A percentile compares a stretch with the other conserved stretches of the same genome.
Conservation (phyloP, 768 basidiomycete genomes). For the Boletellus emodensis region DNA sequence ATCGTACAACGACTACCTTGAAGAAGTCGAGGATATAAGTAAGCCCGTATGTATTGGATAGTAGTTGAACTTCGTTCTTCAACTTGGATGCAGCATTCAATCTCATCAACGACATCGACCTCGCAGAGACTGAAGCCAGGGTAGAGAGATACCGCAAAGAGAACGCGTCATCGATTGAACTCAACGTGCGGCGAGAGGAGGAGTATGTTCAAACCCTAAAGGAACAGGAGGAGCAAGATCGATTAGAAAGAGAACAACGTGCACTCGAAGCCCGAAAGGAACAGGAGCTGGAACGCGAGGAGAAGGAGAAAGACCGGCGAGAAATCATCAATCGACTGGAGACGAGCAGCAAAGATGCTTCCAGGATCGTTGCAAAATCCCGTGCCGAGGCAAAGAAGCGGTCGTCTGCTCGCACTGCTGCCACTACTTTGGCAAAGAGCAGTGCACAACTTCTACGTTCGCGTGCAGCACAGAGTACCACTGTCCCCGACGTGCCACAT, state of each 20-base stretch:
- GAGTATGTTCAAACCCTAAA: conserved; percentile 66
- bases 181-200: conserved; percentile 80
- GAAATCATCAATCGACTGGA: conserved; percentile 82
- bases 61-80: background rate
- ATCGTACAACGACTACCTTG: conserved; percentile 92
- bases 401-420: conserved; percentile 50
- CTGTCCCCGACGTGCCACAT: conserved; percentile 77
- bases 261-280: conserved; percentile 61
- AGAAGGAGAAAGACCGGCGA: conserved; percentile 63
- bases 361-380: conserved; percentile 64
- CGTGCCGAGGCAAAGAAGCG: conserved; percentile 63
- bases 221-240: conserved; percentile 79
- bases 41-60: conserved; percentile 19
- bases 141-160: conserved; percentile 74
- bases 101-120: conserved; percentile 84
- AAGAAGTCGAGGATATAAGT: conserved; percentile 93
- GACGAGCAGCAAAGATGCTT: conserved; percentile 67
- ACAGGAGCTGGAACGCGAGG: conserved; percentile 75
- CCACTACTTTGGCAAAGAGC: conserved; percentile 37
- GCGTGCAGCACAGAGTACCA: conserved; percentile 59
- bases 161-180: conserved; percentile 78
- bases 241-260: conserved; percentile 64
- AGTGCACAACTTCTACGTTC: conserved; percentile 53
- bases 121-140: conserved; percentile 76
- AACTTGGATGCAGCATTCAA: conserved; percentile 69